Conservation (phyloP, 2,329 filamentous ascomycete species). For the Cytospora chrysosperma region DNA sequence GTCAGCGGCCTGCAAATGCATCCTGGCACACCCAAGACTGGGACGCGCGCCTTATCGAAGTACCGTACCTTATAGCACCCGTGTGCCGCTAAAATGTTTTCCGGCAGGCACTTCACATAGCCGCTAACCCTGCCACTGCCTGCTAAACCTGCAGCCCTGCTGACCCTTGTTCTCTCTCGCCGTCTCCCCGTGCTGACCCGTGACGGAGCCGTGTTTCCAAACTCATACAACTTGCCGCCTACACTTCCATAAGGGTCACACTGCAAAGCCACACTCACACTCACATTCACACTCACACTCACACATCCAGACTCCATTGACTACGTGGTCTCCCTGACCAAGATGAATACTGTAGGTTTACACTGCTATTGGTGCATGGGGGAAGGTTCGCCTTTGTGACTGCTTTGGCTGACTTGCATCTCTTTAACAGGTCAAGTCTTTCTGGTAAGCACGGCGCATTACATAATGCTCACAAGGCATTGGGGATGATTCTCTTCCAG, state of each 20-base stretch:
- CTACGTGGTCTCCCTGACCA: constrained; percentile 23
- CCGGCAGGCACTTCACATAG: neutral
- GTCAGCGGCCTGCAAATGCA: no score
- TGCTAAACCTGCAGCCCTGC: no score
- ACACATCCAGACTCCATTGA: neutral
- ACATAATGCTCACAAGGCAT: neutral
- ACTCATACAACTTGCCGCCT: neutral
- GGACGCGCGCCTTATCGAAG: no score
- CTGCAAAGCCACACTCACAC: neutral
- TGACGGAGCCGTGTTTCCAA: neutral
- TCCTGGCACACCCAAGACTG: no score
- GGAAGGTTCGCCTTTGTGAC: neutral
- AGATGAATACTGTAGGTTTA: constrained; percentile 56
- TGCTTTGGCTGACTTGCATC: constrained; percentile 10
- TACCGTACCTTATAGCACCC: no score
- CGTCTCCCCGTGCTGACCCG: no score
- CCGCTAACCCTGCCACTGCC: no score
- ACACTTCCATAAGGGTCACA: neutral
- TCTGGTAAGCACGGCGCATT: constrained; percentile 49
- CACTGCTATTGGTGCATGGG: neutral
- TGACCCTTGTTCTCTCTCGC: no score
- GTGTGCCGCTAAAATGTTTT: neutral
- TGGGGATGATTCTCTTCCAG: neutral
- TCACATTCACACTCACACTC: neutral
- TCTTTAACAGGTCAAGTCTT: constrained; percentile 57